Evolutionary conservation across 2,329 filamentous ascomycete genomes (phyloP), one percentile per base, ranked within the genome.

Genomic region (Dissoconium aciculare): DNA sequence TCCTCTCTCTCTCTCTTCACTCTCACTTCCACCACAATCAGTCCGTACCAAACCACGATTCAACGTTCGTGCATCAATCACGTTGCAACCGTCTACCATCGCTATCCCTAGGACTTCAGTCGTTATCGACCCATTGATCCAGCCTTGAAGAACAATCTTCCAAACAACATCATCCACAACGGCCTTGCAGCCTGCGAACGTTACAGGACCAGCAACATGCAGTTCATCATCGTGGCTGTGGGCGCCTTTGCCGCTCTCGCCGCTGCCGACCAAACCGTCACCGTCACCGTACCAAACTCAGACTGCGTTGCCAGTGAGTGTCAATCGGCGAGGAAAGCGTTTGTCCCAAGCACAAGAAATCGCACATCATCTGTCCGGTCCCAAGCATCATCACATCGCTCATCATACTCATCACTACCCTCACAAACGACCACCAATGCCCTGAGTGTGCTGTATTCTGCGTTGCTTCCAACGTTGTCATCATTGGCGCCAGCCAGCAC

Each of bases 401-500:
- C 19, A n/a, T 23, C 19, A n/a, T 23, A 8, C 8, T 23, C 19
- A 23, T 8, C 19, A n/a, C n/a, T n/a, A n/a, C n/a, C 19, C 8
- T 23, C 19, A n/a, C n/a, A 8, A n/a, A 23, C 19, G 19, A 8
- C 19, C 8, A n/a, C n/a, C 19, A n/a, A 23, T n/a, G 19, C 19
- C n/a, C n/a, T n/a, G n/a, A n/a, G n/a, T n/a, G n/a, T n/a, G n/a
- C n/a, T n/a, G n/a, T n/a, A n/a, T n/a, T n/a, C n/a, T n/a, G n/a
- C n/a, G n/a, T n/a, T n/a, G n/a, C n/a, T n/a, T n/a, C n/a, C n/a
- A n/a, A n/a, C n/a, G n/a, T n/a, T n/a, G n/a, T n/a, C n/a, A n/a
- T 23, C 19, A n/a, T 23, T 23, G 19, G 19, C 19, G 19, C 19
- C 19, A n/a, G n/a, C n/a, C n/a, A n/a, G n/a, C n/a, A n/a, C n/a